phyloP scores from a whole-genome alignment of 108 stramenopile genomes.

The Aurantiochytrium sp. region DNA sequence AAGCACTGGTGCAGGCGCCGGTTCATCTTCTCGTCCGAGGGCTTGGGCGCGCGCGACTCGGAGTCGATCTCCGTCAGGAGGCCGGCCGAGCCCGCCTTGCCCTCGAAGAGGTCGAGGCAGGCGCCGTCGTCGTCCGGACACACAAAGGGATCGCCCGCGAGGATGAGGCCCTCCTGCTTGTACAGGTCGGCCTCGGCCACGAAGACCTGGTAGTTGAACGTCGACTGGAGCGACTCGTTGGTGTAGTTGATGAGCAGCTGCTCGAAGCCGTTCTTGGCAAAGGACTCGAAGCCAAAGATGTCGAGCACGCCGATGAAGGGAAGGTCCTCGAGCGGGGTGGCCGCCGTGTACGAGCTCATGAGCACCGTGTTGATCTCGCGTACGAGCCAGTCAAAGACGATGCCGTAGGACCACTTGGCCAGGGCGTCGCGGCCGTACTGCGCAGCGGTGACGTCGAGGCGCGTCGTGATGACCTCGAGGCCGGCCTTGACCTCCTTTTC shows the following conservation, averaged over 20 bases:
- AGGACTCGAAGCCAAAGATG: conserved; percentile 59
- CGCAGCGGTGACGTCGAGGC: conserved; percentile 72
- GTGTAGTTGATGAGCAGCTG: conserved; percentile 61
- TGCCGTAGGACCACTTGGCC: conserved; percentile 87
- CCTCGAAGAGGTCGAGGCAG: conserved; percentile 79
- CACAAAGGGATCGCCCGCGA: conserved; percentile 60
- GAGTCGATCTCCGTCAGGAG: conserved; percentile 51
- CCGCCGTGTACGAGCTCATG: conserved; percentile 42
- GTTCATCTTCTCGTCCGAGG: not conserved
- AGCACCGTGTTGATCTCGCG: conserved; percentile 77
- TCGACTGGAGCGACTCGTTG: conserved; percentile 68
- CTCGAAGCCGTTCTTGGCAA: conserved; percentile 54
- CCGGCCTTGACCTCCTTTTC: conserved; percentile 60
- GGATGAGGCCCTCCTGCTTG: conserved; percentile 60
- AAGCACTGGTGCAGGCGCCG: conserved; percentile 21
- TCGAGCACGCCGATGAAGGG: conserved; percentile 46
- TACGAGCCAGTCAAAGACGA: conserved; percentile 84
- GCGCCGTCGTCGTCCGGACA: conserved; percentile 86
- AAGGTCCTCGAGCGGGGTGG: conserved; percentile 26
- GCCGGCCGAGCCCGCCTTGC: conserved; percentile 46
- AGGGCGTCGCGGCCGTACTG: conserved; percentile 84
- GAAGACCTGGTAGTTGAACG: conserved; percentile 62
- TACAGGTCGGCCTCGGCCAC: conserved; percentile 65
- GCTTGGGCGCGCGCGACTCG: not conserved
- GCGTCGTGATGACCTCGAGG: conserved; percentile 40